A percentile compares a stretch with the other conserved stretches of the same genome.
phyloP scores from a whole-genome alignment of 768 basidiomycete species.

The Cystobasidiopsis lactophilus region DNA sequence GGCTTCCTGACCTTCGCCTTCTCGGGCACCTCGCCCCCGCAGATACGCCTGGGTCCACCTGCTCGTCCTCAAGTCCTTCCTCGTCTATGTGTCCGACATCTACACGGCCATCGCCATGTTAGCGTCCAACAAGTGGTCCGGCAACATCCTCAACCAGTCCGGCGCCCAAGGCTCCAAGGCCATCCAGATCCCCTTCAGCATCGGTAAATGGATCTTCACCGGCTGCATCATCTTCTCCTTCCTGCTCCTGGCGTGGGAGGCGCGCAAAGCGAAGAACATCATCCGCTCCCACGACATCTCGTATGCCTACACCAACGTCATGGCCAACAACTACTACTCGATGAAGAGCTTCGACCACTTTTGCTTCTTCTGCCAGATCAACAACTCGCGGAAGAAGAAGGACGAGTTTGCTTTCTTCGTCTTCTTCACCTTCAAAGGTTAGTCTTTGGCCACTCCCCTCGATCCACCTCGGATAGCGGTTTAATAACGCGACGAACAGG shows the following conservation, averaged over 20 bases:
- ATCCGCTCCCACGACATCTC: constrained; percentile 89
- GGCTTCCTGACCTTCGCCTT: neutral
- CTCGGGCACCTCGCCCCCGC: too few relatives aligned
- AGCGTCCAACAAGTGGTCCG: constrained; percentile 70
- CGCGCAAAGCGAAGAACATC: constrained; percentile 76
- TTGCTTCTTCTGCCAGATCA: constrained; percentile 94
- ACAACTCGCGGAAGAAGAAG: constrained; percentile 79
- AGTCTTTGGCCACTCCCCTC: too few relatives aligned
- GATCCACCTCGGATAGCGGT: too few relatives aligned
- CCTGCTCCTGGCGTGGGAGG: constrained; percentile 80
- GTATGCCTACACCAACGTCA: constrained; percentile 91
- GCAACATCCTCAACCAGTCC: constrained; percentile 49
- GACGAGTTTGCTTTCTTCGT: constrained; percentile 98
- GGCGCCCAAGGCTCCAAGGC: constrained; percentile 33
- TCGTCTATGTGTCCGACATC: constrained; percentile 92
- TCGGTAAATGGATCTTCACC: constrained; percentile 90
- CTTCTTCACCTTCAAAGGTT: constrained; percentile 98
- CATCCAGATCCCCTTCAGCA: constrained; percentile 52
- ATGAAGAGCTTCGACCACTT: constrained; percentile 56
- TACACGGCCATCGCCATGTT: constrained; percentile 95
- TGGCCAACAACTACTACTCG: constrained; percentile 86
- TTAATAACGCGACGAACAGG: constrained; percentile 27
- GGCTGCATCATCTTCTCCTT: constrained; percentile 98
- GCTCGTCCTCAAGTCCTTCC: constrained; percentile 79
- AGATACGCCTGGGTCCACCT: constrained; percentile 88